Evolutionary conservation across 1,284 basidiomycete genomes (phyloP).

Genomic region (Microbotryum violaceum): DNA sequence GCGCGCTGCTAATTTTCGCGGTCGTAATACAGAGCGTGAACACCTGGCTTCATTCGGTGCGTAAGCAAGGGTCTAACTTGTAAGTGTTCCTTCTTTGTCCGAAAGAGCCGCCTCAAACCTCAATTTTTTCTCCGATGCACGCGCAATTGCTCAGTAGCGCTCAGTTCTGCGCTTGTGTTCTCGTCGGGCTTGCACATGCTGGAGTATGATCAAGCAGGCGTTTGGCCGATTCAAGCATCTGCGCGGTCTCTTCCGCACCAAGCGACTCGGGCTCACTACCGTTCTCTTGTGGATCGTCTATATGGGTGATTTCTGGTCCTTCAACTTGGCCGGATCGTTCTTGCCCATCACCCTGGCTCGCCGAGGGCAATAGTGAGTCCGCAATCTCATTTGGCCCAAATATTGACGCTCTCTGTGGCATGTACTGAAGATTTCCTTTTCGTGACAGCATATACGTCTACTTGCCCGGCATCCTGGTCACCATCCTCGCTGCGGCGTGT

Average conservation of each 20-base stretch:
- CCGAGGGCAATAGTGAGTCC: constrained; percentile 45
- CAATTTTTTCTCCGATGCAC: too few relatives aligned
- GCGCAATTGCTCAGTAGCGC: too few relatives aligned
- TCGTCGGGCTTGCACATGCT: too few relatives aligned
- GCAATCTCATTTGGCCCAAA: too few relatives aligned
- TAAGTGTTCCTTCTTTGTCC: too few relatives aligned
- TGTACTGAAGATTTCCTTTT: constrained; percentile 37
- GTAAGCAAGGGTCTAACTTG: too few relatives aligned
- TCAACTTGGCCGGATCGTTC: constrained; percentile 38
- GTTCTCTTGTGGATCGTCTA: constrained; percentile 54
- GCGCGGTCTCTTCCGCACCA: constrained; percentile 55
- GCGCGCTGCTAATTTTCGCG: too few relatives aligned
- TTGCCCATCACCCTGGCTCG: constrained; percentile 38
- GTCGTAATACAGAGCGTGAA: too few relatives aligned
- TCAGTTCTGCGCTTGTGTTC: too few relatives aligned
- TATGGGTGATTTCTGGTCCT: constrained; percentile 47
- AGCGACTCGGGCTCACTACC: constrained; percentile 62
- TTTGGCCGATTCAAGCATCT: constrained; percentile 46
- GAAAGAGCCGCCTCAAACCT: too few relatives aligned
- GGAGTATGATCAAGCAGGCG: constrained; percentile 39
- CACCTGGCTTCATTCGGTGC: too few relatives aligned
- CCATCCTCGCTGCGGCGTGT: constrained; percentile 53
- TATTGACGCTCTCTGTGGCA: too few relatives aligned
- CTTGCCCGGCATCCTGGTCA: constrained; percentile 62
- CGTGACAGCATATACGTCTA: constrained; percentile 57